Evolutionary conservation across 192 early-diverging fungal genomes (phyloP).

Genomic region (Dimargaris xerosporica): DNA sequence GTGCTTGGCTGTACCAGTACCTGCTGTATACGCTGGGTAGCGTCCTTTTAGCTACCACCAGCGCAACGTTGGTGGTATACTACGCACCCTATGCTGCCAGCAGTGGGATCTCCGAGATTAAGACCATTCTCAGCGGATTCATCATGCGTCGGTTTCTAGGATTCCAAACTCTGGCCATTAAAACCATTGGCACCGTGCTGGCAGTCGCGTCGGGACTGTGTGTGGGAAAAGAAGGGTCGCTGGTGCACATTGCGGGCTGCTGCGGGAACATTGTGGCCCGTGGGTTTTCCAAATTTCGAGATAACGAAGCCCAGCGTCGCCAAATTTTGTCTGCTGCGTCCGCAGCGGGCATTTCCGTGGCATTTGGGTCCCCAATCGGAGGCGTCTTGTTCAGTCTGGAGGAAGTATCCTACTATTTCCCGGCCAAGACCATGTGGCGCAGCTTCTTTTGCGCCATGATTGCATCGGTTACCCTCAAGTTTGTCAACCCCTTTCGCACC

Average conservation of each 20-base stretch:
- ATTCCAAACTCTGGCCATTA: conserved; percentile 54
- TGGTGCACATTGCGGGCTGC: conserved; percentile 91
- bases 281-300: conserved; percentile 57
- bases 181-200: conserved; percentile 76
- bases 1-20: conserved; percentile 11
- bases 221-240: conserved; percentile 90
- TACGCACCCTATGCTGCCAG: conserved; percentile 71
- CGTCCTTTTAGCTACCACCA: conserved; percentile 48
- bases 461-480: conserved; percentile 71
- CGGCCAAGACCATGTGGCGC: conserved; percentile 86
- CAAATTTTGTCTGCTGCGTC: conserved; percentile 74
- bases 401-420: conserved; percentile 55
- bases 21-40: not conserved
- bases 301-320: conserved; percentile 71
- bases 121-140: conserved; percentile 63
- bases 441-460: conserved; percentile 90
- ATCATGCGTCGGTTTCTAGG: conserved; percentile 59
- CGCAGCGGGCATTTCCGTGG: conserved; percentile 93
- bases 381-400: conserved; percentile 52
- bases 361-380: conserved; percentile 93
- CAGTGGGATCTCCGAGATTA: conserved; percentile 69
- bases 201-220: conserved; percentile 78
- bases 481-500: conserved; percentile 65
- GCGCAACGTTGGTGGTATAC: conserved; percentile 57
- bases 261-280: conserved; percentile 76